These are phyloP conservation scores for Clarkia xantiana DNA, from an alignment of 345 rosid genomes.

Conservation along the genomic window DNA sequence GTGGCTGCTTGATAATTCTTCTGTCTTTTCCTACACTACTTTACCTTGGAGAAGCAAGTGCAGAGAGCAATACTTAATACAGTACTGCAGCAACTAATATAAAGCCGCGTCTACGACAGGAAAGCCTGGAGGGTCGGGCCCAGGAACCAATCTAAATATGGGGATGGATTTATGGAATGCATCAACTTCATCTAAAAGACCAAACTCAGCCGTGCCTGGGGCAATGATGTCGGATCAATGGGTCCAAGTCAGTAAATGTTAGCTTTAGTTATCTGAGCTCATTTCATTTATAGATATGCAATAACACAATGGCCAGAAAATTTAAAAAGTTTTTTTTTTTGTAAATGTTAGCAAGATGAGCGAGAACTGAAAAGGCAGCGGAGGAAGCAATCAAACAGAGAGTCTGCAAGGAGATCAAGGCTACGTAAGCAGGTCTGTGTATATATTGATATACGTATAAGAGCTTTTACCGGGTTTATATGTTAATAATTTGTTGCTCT, in stretches of 20 bases:
- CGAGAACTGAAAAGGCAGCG: constrained; percentile 86
- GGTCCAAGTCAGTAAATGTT: constrained; percentile 28
- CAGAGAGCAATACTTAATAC: constrained; percentile 51
- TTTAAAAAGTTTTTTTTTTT: neutral
- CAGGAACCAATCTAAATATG: constrained; percentile 67
- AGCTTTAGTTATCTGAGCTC: neutral
- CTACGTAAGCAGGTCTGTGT: constrained; percentile 81
- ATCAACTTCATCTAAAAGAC: constrained; percentile 44
- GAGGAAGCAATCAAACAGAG: constrained; percentile 95
- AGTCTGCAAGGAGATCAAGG: constrained; percentile 95
- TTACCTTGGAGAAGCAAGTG: constrained; percentile 10
- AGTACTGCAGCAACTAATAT: constrained; percentile 26
- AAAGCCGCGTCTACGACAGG: constrained; percentile 37
- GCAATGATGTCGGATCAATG: constrained; percentile 42
- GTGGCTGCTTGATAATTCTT: constrained; percentile 15
- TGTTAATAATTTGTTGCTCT: neutral
- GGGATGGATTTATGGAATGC: constrained; percentile 89
- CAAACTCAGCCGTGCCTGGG: constrained; percentile 24
- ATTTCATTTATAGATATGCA: neutral
- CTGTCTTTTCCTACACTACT: constrained; percentile 1
- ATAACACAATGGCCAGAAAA: too few species aligned
- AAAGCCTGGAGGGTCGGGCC: constrained; percentile 43
- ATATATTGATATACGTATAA: neutral
- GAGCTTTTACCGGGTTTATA: neutral
- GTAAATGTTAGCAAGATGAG: constrained; percentile 45